phyloP scores from a whole-genome alignment of 768 basidiomycete species.

The Suillus alpinus region DNA sequence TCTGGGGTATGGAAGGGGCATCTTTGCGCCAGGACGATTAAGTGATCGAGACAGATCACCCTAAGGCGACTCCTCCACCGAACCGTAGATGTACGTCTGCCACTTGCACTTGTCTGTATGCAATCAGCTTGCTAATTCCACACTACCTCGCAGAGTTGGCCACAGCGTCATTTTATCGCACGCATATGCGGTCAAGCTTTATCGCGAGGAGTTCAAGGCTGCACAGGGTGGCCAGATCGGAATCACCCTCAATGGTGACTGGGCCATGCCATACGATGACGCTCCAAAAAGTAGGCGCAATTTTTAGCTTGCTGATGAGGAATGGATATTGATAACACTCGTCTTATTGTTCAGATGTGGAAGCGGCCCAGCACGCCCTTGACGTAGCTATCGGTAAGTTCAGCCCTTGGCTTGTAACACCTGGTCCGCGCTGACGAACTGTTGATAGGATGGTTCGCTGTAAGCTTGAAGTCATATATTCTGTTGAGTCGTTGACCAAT shows the following conservation, averaged over 20 bases:
- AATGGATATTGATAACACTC: constrained; percentile 1
- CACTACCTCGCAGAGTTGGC: constrained; percentile 47
- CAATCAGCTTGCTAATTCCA: not conserved
- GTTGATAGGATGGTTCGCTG: constrained; percentile 54
- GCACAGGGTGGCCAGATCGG: constrained; percentile 66
- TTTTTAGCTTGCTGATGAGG: not conserved
- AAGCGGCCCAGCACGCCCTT: constrained; percentile 67
- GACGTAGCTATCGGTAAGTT: constrained; percentile 67
- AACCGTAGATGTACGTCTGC: constrained; percentile 63
- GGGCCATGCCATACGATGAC: constrained; percentile 72
- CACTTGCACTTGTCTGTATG: not conserved
- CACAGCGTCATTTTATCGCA: constrained; percentile 70
- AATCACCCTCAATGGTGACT: constrained; percentile 79
- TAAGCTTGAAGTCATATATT: constrained; percentile 25
- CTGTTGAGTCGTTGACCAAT: not conserved
- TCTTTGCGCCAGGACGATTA: constrained; percentile 69
- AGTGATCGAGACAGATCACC: constrained; percentile 59
- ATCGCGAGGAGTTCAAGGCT: constrained; percentile 63
- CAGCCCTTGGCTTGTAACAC: constrained; percentile 26
- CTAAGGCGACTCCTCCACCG: constrained; percentile 62
- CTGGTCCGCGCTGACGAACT: constrained; percentile 17
- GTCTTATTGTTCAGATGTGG: constrained; percentile 46
- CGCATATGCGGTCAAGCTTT: constrained; percentile 64
- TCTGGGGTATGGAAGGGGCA: constrained; percentile 67
- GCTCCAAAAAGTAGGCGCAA: constrained; percentile 55